phyloP scores from a whole-genome alignment of 257 asterid species.

The Lantana camara region DNA sequence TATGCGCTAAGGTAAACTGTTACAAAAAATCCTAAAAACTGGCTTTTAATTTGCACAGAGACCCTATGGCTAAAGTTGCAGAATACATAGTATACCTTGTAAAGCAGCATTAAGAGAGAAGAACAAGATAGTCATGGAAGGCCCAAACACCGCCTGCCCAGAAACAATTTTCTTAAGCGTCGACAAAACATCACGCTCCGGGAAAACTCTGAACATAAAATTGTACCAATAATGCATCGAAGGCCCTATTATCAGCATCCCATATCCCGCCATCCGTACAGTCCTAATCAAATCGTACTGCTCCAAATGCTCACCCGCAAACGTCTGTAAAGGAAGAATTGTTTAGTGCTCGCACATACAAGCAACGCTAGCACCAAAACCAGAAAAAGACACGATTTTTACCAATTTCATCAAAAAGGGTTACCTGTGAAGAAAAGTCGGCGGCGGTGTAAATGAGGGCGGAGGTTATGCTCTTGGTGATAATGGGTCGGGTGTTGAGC shows the following conservation, averaged over 20 bases:
- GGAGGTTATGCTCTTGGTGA: conserved; percentile 78
- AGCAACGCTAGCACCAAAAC: no score
- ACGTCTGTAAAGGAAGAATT: conserved; percentile 29
- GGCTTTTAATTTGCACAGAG: background rate
- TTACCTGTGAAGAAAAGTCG: conserved; percentile 87
- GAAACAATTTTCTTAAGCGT: conserved; percentile 77
- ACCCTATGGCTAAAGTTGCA: no score
- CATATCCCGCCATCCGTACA: conserved; percentile 64
- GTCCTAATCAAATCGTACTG: conserved; percentile 51
- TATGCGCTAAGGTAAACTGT: background rate
- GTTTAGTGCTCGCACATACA: no score
- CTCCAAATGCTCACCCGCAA: conserved; percentile 41
- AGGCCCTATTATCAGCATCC: conserved; percentile 55
- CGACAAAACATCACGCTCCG: conserved; percentile 65
- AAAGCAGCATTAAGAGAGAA: conserved; percentile 84
- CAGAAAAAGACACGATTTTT: no score
- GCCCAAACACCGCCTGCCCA: conserved; percentile 84
- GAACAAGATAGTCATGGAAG: conserved; percentile 70
- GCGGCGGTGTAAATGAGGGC: conserved; percentile 79
- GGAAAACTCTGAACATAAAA: conserved; percentile 54
- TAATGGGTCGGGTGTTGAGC: conserved; percentile 66
- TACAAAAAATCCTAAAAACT: background rate
- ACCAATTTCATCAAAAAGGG: no score
- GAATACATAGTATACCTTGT: conserved; percentile 54
- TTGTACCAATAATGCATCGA: conserved; percentile 66